phyloP scores from a whole-genome alignment of 768 basidiomycete species.

The Xerocomellus dryophilus region DNA sequence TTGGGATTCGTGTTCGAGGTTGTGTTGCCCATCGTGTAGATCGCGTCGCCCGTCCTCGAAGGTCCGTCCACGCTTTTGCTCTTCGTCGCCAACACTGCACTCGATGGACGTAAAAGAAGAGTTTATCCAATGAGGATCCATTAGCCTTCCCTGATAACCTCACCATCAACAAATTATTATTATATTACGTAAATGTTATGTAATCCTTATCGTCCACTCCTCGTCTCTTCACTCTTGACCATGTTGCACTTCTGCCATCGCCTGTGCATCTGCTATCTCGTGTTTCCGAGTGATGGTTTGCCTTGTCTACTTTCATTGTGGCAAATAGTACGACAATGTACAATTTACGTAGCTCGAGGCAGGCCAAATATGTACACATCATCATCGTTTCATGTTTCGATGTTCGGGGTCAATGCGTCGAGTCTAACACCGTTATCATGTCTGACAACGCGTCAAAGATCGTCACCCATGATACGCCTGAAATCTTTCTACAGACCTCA shows the following conservation, averaged over 20 bases:
- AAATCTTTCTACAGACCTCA: not conserved
- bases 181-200: slow-evolving; percentile 13
- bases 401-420: not conserved
- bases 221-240: not conserved
- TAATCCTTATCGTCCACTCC: slow-evolving; percentile 1
- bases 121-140: slow-evolving; percentile 24
- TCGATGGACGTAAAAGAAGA: slow-evolving; percentile 36
- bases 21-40: slow-evolving; percentile 34
- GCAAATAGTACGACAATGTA: too few relatives aligned
- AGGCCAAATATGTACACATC: slow-evolving; percentile 15
- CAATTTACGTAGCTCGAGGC: not conserved
- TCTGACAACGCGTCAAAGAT: slow-evolving; percentile 1
- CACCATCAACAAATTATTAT: slow-evolving; percentile 13
- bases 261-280: too few relatives aligned
- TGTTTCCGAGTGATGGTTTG: not conserved
- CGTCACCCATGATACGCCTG: not conserved
- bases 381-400: slow-evolving; percentile 5
- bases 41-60: slow-evolving; percentile 18
- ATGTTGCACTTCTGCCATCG: not conserved
- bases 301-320: not conserved
- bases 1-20: slow-evolving; percentile 31
- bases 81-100: slow-evolving; percentile 22
- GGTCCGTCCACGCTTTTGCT: slow-evolving; percentile 10
- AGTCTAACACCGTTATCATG: slow-evolving; percentile 17
- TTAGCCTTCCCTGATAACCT: slow-evolving; percentile 23